phyloP scores from a whole-genome alignment of 306 rosid species.

The Medicago arabica region DNA sequence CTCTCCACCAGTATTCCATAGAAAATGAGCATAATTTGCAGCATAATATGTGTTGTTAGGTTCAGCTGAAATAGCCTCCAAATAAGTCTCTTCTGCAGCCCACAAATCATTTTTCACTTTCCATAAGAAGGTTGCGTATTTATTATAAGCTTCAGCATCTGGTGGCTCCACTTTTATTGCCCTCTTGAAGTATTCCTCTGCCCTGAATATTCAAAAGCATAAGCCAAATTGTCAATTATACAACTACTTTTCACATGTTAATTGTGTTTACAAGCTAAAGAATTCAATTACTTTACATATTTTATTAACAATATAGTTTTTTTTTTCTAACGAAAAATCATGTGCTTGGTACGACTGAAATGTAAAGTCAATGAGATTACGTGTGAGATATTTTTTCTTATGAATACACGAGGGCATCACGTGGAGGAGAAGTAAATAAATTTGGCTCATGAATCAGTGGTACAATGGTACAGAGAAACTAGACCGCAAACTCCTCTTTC shows the following conservation, averaged over 20 bases:
- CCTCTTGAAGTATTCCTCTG: conserved; percentile 85
- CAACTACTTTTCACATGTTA: conserved; percentile 46
- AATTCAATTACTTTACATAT: not conserved
- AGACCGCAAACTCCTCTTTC: conserved; percentile 51
- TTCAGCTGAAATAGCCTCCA: conserved; percentile 83
- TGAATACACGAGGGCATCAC: conserved; percentile 47
- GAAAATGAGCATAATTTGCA: conserved; percentile 88
- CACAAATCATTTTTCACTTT: conserved; percentile 74
- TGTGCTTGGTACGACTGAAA: not conserved
- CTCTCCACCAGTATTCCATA: conserved; percentile 92
- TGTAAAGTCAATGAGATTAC: conserved; percentile 40
- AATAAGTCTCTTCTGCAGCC: conserved; percentile 87
- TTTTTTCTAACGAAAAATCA: not conserved
- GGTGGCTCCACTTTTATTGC: conserved; percentile 65
- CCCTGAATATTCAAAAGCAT: conserved; percentile 58
- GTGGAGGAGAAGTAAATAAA: conserved; percentile 35
- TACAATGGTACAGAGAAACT: conserved; percentile 32
- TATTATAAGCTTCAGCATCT: conserved; percentile 82
- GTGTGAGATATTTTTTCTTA: conserved; percentile 32
- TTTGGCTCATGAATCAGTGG: conserved; percentile 36
- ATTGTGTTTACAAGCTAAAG: not conserved
- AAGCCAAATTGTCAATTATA: conserved; percentile 16
- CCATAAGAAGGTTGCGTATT: conserved; percentile 90
- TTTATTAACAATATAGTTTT: not conserved
- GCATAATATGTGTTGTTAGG: conserved; percentile 78